phyloP scores from a whole-genome alignment of 1,284 basidiomycete species.

The Ustilago shanxiensis region DNA sequence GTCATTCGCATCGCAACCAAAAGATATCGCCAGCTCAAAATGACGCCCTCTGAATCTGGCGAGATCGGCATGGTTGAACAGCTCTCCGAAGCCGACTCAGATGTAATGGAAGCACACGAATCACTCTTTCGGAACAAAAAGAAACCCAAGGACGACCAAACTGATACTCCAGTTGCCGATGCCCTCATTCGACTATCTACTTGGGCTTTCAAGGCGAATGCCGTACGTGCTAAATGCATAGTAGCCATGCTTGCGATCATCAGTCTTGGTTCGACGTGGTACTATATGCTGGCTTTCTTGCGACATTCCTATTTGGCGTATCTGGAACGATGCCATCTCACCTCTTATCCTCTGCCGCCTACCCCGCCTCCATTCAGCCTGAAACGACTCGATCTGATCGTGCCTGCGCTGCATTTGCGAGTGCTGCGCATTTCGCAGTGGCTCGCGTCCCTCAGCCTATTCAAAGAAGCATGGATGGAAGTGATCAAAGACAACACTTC shows the following conservation, averaged over 20 bases:
- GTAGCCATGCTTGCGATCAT: slow-evolving; percentile 29
- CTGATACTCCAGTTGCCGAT: slow-evolving; percentile 33
- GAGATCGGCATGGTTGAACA: slow-evolving; percentile 13
- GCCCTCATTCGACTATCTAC: slow-evolving; percentile 27
- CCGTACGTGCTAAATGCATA: slow-evolving; percentile 27
- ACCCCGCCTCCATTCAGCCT: slow-evolving; percentile 18
- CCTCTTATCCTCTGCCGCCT: slow-evolving; percentile 32
- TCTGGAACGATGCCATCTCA: slow-evolving; percentile 41
- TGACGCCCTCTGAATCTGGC: slow-evolving; percentile 15
- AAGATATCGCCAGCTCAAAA: slow-evolving; percentile 28
- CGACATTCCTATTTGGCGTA: slow-evolving; percentile 55
- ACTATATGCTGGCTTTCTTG: slow-evolving; percentile 67
- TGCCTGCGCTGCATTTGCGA: slow-evolving; percentile 70
- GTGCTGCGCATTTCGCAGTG: slow-evolving; percentile 72
- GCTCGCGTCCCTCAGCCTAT: slow-evolving; percentile 77
- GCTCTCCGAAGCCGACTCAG: not conserved
- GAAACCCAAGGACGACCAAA: not conserved
- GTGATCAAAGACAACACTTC: slow-evolving; percentile 74
- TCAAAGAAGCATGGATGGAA: slow-evolving; percentile 76
- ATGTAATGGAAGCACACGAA: slow-evolving; percentile 13
- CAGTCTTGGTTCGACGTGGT: slow-evolving; percentile 51
- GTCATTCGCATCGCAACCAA: slow-evolving; percentile 34
- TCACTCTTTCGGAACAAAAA: slow-evolving; percentile 7
- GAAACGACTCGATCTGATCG: slow-evolving; percentile 19
- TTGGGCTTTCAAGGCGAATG: slow-evolving; percentile 37